These are phyloP conservation scores for Eucalyptus cladocalyx DNA, from an alignment of 345 rosid species.

Conservation along the genomic window DNA sequence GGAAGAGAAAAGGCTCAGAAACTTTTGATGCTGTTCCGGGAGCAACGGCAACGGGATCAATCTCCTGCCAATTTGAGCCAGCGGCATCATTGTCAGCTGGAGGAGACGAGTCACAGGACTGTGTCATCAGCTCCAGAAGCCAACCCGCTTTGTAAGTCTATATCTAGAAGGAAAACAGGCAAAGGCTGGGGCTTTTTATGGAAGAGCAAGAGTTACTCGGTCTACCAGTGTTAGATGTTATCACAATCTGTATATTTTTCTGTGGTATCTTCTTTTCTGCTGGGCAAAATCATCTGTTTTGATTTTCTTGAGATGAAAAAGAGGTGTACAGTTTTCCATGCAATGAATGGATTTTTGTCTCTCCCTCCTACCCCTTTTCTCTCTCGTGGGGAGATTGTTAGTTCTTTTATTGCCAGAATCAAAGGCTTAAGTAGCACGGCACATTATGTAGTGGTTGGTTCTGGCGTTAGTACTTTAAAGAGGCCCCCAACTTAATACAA, in stretches of 20 bases:
- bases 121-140: constrained; percentile 27
- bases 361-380: background rate
- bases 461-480: background rate
- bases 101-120: constrained; percentile 18
- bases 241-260: constrained; percentile 33
- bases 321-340: constrained; percentile 42
- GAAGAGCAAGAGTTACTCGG: constrained; percentile 82
- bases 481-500: background rate
- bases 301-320: background rate
- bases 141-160: constrained; percentile 51
- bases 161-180: constrained; percentile 58
- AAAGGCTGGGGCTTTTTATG: constrained; percentile 71
- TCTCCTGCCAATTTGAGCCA: constrained; percentile 9
- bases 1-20: constrained; percentile 89
- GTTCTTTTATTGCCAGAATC: background rate
- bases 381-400: background rate
- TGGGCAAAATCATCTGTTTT: background rate
- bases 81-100: background rate
- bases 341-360: constrained; percentile 19
- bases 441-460: background rate
- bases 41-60: constrained; percentile 82
- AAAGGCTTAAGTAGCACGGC: background rate
- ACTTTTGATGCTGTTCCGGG: constrained; percentile 80
- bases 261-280: background rate
- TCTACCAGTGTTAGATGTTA: background rate